Percentiles rank a stretch among this genome's conserved stretches.
phyloP scores from a whole-genome alignment of 2,329 filamentous ascomycete genomes.

The Claviceps fusiformis region DNA sequence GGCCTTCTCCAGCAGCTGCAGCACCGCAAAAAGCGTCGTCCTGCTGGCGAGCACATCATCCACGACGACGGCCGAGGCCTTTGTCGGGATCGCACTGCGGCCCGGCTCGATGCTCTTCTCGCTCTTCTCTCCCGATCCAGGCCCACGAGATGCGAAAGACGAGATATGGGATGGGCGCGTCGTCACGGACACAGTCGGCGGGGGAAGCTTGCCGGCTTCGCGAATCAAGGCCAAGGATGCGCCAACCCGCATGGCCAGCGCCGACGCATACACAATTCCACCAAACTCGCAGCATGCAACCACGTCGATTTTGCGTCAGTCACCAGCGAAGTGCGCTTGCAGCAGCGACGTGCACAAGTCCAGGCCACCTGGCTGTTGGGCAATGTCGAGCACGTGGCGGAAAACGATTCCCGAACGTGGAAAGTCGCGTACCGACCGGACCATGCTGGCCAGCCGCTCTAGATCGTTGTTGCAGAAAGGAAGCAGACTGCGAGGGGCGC shows the following conservation, averaged over 20 bases:
- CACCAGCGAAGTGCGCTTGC: constrained; percentile 26
- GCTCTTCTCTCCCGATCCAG: constrained; percentile 7
- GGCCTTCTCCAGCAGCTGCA: constrained; percentile 31
- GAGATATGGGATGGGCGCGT: constrained; percentile 42
- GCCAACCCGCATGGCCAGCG: constrained; percentile 28
- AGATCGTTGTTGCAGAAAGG: constrained; percentile 20
- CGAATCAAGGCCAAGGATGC: constrained; percentile 37
- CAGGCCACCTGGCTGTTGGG: constrained; percentile 36
- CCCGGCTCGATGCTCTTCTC: constrained; percentile 36
- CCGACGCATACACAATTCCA: constrained; percentile 40
- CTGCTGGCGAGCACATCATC: constrained; percentile 48
- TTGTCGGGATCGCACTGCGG: constrained; percentile 23
- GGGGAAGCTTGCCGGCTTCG: constrained; percentile 43
- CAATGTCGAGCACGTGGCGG: constrained; percentile 43
- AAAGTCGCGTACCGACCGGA: constrained; percentile 33
- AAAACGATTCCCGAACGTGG: constrained; percentile 38
- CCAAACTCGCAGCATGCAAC: constrained; percentile 43
- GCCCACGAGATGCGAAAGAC: constrained; percentile 15
- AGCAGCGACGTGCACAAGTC: constrained; percentile 37
- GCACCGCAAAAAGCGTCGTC: constrained; percentile 37
- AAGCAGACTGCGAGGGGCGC: constrained; percentile 40
- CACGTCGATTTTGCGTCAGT: constrained; percentile 31
- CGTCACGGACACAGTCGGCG: constrained; percentile 34
- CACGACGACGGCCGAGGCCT: constrained; percentile 36
- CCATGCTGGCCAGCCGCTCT: constrained; percentile 34